These are phyloP conservation scores for Podospora fimiseda DNA, from an alignment of 495 filamentous ascomycete genomes.

Conservation along the genomic window DNA sequence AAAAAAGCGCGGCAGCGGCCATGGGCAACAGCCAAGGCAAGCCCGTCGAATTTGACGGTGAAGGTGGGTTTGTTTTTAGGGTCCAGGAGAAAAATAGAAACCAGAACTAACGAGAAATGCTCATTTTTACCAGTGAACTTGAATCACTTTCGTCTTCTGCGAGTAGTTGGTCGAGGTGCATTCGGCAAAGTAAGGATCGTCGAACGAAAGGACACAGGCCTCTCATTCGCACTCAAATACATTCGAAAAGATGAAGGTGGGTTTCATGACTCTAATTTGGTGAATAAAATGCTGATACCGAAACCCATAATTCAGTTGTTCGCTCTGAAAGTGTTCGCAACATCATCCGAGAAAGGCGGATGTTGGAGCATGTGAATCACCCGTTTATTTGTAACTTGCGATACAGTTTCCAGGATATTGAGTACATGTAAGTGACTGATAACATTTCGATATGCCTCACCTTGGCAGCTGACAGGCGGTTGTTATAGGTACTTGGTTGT, in stretches of 20 bases:
- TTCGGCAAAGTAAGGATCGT: constrained; percentile 99
- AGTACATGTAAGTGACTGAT: constrained; percentile 79
- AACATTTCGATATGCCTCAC: not conserved
- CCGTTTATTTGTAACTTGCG: constrained; percentile 97
- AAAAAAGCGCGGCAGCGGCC: not conserved
- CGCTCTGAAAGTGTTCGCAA: constrained; percentile 96
- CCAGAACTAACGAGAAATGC: not conserved
- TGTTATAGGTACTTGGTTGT: constrained; percentile 83
- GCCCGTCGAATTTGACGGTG: constrained; percentile 83
- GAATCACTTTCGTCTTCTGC: constrained; percentile 90
- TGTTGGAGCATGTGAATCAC: constrained; percentile 97
- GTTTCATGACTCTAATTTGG: constrained; percentile 16
- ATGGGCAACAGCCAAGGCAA: constrained; percentile 98
- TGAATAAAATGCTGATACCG: not conserved
- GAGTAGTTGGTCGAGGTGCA: constrained; percentile 94
- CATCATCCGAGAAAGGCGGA: constrained; percentile 92
- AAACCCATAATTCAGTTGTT: constrained; percentile 55
- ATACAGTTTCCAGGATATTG: constrained; percentile 98
- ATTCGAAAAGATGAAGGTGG: constrained; percentile 97
- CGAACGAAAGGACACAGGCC: constrained; percentile 86
- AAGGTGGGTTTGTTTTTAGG: constrained; percentile 50
- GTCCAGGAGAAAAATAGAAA: not conserved
- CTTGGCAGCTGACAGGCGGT: constrained; percentile 10
- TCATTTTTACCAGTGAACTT: constrained; percentile 64
- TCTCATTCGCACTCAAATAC: constrained; percentile 94